These are phyloP conservation scores for Choiromyces venosus DNA, from an alignment of 495 filamentous ascomycete genomes.

Conservation along the genomic window DNA sequence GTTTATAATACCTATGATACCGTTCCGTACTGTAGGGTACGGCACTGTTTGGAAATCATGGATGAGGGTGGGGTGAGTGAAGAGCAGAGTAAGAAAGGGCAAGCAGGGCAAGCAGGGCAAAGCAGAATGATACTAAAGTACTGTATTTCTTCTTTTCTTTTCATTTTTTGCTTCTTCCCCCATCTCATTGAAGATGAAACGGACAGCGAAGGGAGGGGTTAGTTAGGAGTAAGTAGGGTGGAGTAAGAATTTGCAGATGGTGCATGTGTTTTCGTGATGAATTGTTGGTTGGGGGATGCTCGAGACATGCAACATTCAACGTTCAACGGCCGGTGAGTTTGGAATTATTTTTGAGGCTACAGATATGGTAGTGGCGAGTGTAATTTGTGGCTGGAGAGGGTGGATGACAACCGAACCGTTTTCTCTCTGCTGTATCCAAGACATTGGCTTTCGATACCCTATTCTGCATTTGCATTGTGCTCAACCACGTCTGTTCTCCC, in stretches of 20 bases:
- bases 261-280: not conserved
- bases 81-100: too few relatives aligned
- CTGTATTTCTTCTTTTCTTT: not conserved
- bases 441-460: too few relatives aligned
- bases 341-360: not conserved
- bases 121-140: too few relatives aligned
- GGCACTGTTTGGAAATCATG: not conserved
- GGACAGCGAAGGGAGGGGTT: not conserved
- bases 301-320: not conserved
- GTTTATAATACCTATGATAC: too few relatives aligned
- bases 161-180: not conserved
- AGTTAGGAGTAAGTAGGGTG: not conserved
- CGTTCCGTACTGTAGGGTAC: too few relatives aligned
- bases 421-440: too few relatives aligned
- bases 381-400: not conserved
- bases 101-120: not conserved
- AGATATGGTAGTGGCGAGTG: not conserved
- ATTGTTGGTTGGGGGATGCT: not conserved
- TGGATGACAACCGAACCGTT: not conserved
- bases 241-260: not conserved
- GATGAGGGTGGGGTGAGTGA: not conserved
- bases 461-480: not conserved
- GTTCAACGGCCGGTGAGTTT: not conserved
- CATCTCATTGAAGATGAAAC: conserved; percentile 2
- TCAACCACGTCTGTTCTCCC: not conserved